phyloP scores from a whole-genome alignment of 176 grass and related monocot species.

The Musa acuminata region DNA sequence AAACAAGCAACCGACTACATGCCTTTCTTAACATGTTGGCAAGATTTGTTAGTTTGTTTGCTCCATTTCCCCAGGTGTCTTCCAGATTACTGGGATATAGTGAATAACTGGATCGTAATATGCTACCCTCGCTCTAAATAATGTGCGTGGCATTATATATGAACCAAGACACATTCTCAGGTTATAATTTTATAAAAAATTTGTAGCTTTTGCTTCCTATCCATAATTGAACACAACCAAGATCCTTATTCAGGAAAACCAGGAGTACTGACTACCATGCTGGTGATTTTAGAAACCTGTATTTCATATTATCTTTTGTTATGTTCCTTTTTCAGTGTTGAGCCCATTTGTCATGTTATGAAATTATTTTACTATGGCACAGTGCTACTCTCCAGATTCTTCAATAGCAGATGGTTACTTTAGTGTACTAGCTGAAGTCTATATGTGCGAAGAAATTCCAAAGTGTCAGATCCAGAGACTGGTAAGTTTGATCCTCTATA shows the following conservation, averaged over 20 bases:
- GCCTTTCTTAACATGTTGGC: no score
- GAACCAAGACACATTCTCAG: no score
- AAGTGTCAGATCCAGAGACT: constrained; percentile 90
- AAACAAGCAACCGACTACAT: no score
- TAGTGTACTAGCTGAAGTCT: constrained; percentile 92
- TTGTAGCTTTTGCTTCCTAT: neutral
- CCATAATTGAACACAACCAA: neutral
- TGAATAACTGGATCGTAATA: no score
- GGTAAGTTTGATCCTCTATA: constrained; percentile 94
- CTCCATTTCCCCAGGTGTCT: no score
- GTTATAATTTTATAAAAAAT: no score
- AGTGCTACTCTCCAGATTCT: constrained; percentile 86
- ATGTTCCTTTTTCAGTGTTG: neutral
- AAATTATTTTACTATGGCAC: constrained; percentile 10
- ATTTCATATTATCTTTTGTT: constrained; percentile 10
- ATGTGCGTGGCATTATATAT: no score
- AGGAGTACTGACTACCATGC: neutral
- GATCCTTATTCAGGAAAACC: neutral
- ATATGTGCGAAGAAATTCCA: constrained; percentile 91
- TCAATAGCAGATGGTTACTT: constrained; percentile 94
- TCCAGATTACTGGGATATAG: no score
- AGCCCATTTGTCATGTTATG: neutral
- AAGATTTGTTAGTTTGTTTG: no score
- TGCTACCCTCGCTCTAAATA: no score
- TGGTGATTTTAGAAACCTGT: neutral